phyloP scores from a whole-genome alignment of 2,329 filamentous ascomycete species.

The Lanzia echinophila region DNA sequence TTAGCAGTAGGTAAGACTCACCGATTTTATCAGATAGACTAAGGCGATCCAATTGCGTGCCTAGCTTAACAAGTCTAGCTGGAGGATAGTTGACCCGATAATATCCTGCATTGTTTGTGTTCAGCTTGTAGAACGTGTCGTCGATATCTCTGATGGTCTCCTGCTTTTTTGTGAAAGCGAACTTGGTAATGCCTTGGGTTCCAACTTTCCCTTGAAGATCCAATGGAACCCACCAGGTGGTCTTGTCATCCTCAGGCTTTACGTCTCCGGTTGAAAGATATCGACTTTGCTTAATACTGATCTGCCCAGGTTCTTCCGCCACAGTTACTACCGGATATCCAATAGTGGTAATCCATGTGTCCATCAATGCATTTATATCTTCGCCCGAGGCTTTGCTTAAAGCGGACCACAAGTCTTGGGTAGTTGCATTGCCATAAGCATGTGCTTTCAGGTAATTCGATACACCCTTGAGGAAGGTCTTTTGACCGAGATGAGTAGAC shows the following conservation, averaged over 20 bases:
- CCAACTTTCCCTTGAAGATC: slow-evolving; percentile 71
- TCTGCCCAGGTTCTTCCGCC: slow-evolving; percentile 73
- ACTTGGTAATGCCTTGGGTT: slow-evolving; percentile 52
- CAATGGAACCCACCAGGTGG: slow-evolving; percentile 92
- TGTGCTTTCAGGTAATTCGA: slow-evolving; percentile 83
- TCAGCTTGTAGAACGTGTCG: slow-evolving; percentile 86
- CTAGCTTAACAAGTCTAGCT: slow-evolving; percentile 65
- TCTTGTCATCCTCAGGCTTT: slow-evolving; percentile 83
- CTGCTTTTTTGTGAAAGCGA: slow-evolving; percentile 68
- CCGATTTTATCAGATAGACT: slow-evolving; percentile 87
- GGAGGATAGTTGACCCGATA: slow-evolving; percentile 66
- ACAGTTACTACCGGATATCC: slow-evolving; percentile 89
- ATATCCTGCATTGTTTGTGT: slow-evolving; percentile 63
- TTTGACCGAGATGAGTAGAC: slow-evolving; percentile 77
- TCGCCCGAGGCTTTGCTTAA: slow-evolving; percentile 81
- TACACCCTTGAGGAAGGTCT: slow-evolving; percentile 86
- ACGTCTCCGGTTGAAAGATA: slow-evolving; percentile 91
- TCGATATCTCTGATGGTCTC: slow-evolving; percentile 70
- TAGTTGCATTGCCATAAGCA: slow-evolving; percentile 84
- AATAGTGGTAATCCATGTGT: slow-evolving; percentile 91
- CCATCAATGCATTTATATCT: slow-evolving; percentile 83
- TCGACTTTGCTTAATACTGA: slow-evolving; percentile 75
- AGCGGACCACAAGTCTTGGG: slow-evolving; percentile 83
- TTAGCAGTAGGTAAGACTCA: background rate
- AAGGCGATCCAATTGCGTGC: slow-evolving; percentile 67